Evolutionary conservation across 164 flowering plant species (phyloP), one percentile per base, ranked within the genome.

Genomic region (Nelumbo lutea): DNA sequence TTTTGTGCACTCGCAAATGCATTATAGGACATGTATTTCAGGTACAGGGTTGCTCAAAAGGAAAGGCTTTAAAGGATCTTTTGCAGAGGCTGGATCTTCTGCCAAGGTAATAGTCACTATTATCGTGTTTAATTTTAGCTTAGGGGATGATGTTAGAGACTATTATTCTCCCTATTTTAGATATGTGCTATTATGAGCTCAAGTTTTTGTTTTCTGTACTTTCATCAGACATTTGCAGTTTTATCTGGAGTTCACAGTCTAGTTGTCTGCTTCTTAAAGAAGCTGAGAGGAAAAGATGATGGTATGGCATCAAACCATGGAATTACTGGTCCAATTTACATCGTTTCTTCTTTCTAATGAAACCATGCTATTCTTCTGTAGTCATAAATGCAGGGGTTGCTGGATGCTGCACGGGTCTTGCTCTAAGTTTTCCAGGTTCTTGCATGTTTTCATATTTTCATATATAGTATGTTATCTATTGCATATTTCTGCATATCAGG

Each of bases 401-500:
- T 70, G 99, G 99, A 70, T 96, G 99, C 73, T 91, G 96, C 79
- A 96, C 98, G 47, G 99, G 99, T 59, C 85, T 96, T 73, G 98
- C 96, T 68, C 69, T 96, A 42, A 90, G 96, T 79, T 88, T 87
- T 78, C 99, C 99, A 71, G 99, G 99, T 88, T 79, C 40, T 8
- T 38, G 3, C 42, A 9, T 40, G 5, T 7, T 70, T 44, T 62
- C 66, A 6, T 42, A 27, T 27, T 27, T 27, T 27, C 27, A 27
- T 27, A 56, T 48, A 15, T 57, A 4, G 38, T 10, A 53, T 11
- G 4, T 53, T 10, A 11, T 4, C 57, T 27, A 27, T 27, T 53
- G 57, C 14, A 53, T 53, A 15, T 61, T 10, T n/a, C 27, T n/a
- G 9, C 59, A 57, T 57, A 57, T 57, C 59, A 57, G 40, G 40